These are phyloP conservation scores for Hyphopichia wangnamkhiaoensis DNA, from an alignment of 1,139 yeast species.

Conservation along the genomic window DNA sequence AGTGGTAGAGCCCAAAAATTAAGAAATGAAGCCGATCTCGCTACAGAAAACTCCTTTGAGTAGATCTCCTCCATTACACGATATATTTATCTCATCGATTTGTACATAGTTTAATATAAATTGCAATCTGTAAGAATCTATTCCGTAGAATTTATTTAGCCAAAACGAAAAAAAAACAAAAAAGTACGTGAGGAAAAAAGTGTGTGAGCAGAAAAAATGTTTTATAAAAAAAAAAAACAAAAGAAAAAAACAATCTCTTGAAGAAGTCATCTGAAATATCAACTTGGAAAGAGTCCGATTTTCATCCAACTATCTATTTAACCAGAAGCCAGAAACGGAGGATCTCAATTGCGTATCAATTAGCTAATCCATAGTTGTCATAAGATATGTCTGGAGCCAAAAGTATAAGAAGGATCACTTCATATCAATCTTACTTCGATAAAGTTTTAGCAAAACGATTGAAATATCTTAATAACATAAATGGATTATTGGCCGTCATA, in stretches of 20 bases:
- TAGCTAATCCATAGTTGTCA: no score
- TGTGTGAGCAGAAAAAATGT: no score
- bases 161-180: not conserved
- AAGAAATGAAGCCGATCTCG: slow-evolving; percentile 37
- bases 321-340: no score
- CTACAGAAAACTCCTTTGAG: not conserved
- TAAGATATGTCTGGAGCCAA: slow-evolving; percentile 5
- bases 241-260: not conserved
- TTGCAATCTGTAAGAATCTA: no score
- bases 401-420: slow-evolving; percentile 12
- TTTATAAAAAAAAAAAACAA: not conserved
- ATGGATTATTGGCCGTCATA: slow-evolving; percentile 26
- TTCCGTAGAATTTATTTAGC: no score
- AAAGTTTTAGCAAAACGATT: slow-evolving; percentile 38
- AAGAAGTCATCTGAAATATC: not conserved
- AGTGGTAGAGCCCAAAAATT: slow-evolving; percentile 38
- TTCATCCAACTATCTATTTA: no score
- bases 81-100: no score
- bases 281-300: not conserved
- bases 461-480: slow-evolving; percentile 36
- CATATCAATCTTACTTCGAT: slow-evolving; percentile 29
- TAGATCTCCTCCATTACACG: no score
- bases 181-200: not conserved
- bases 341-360: no score
- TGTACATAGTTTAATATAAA: not conserved